phyloP scores from a whole-genome alignment of 768 basidiomycete genomes.

The Lanmaoa rubissima region DNA sequence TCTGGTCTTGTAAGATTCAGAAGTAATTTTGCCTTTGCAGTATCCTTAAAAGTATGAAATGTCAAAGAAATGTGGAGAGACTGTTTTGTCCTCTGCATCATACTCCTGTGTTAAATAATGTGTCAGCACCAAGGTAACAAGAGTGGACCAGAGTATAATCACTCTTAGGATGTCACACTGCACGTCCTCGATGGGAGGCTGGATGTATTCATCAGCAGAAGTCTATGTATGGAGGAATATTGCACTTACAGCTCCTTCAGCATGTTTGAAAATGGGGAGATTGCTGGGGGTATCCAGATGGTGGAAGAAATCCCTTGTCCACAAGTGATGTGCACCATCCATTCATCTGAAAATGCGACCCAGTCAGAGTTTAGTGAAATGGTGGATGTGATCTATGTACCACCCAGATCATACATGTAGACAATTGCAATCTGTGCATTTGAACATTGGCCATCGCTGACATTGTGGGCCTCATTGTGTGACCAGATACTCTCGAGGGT shows the following conservation, averaged over 20 bases:
- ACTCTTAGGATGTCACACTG: not conserved
- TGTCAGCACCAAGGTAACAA: not conserved
- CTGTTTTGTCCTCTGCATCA: conserved; percentile 22
- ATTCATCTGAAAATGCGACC: conserved; percentile 17
- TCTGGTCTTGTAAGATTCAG: conserved; percentile 17
- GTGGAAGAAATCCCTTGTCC: conserved; percentile 13
- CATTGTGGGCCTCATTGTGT: conserved; percentile 15
- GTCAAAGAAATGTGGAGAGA: conserved; percentile 19
- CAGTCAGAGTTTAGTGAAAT: not conserved
- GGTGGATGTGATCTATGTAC: not conserved
- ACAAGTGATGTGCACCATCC: conserved; percentile 29
- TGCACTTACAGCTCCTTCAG: conserved; percentile 21
- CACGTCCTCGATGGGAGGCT: conserved; percentile 26
- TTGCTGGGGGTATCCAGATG: conserved; percentile 10
- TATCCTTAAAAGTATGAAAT: conserved; percentile 25
- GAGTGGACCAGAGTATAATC: not conserved
- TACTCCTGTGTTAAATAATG: conserved; percentile 15
- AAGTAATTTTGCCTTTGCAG: conserved; percentile 23
- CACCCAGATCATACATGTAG: conserved; percentile 25
- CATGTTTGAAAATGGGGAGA: conserved; percentile 20
- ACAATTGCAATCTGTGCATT: conserved; percentile 24
- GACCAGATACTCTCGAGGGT: conserved; percentile 28
- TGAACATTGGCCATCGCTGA: conserved; percentile 24
- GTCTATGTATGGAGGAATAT: not conserved
- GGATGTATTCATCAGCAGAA: not conserved